Conservation (phyloP, 148 eudicot genomes). For the Arbutus unedo region DNA sequence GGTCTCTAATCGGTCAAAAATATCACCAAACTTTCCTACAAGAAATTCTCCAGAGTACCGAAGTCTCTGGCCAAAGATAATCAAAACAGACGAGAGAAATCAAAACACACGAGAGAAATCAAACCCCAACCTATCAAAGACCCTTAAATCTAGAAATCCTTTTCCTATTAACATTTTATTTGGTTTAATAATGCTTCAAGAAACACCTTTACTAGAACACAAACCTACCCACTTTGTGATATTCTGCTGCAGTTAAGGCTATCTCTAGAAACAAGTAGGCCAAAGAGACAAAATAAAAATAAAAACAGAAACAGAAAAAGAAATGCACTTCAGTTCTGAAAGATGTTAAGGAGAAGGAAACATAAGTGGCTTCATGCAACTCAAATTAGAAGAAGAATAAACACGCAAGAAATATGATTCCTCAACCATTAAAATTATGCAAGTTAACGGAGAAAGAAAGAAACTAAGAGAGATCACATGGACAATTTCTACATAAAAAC, state of each 20-base stretch:
- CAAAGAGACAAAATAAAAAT: background rate
- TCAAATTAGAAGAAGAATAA: background rate
- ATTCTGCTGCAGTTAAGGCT: background rate
- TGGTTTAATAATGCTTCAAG: slow-evolving; percentile 1
- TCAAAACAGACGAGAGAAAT: slow-evolving; percentile 6
- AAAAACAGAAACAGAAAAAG: background rate
- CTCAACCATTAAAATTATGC: background rate
- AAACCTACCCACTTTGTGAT: background rate
- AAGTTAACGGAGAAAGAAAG: background rate
- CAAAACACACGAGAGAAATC: slow-evolving; percentile 30
- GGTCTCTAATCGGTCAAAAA: slow-evolving; percentile 26
- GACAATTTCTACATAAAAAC: background rate
- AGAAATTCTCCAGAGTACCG: slow-evolving; percentile 1
- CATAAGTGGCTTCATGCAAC: background rate
- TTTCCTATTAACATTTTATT: background rate
- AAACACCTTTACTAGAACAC: background rate
- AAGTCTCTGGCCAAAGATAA: background rate
- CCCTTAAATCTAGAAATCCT: slow-evolving; percentile 17
- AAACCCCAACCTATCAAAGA: slow-evolving; percentile 19
- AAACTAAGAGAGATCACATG: background rate
- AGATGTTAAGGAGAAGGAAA: background rate
- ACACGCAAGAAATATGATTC: background rate
- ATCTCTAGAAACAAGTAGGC: background rate
- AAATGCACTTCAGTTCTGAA: background rate
- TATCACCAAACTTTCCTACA: slow-evolving; percentile 6